These are phyloP conservation scores for Aristolochia fimbriata DNA, from an alignment of 164 flowering plant species.

Conservation along the genomic window DNA sequence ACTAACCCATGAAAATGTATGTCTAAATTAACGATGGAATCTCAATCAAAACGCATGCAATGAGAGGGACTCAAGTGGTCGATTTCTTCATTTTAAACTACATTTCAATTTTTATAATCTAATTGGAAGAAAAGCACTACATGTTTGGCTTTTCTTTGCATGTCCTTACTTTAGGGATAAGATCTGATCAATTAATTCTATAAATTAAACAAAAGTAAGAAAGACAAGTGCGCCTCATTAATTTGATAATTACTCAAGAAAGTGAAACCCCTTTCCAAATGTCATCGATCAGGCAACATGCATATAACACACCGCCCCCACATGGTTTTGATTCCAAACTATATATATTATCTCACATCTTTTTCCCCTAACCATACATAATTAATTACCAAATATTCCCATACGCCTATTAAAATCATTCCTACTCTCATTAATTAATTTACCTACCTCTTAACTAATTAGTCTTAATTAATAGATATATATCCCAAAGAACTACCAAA, in stretches of 20 bases:
- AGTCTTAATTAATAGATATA: too few relatives aligned
- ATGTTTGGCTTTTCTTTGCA: conserved; percentile 3
- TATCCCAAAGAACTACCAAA: too few relatives aligned
- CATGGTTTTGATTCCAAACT: background rate
- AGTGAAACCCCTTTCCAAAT: conserved; percentile 1
- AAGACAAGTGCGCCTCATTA: background rate
- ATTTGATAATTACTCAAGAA: background rate
- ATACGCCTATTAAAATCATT: too few relatives aligned
- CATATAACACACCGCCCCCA: background rate
- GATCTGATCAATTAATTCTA: background rate
- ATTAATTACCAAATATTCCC: background rate
- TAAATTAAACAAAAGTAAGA: background rate
- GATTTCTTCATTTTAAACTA: background rate
- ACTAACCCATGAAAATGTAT: too few relatives aligned
- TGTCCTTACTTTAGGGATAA: conserved; percentile 3
- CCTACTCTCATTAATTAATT: too few relatives aligned
- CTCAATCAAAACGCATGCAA: background rate
- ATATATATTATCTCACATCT: background rate
- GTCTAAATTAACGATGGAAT: background rate
- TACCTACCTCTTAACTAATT: too few relatives aligned
- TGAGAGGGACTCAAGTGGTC: conserved; percentile 3
- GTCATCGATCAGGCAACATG: background rate
- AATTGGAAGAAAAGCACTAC: background rate
- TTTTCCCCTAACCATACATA: background rate
- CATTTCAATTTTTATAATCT: background rate